A percentile compares a stretch with the other conserved stretches of the same genome.
phyloP scores from a whole-genome alignment of 257 asterid species.

The Dorcoceras hygrometricum region DNA sequence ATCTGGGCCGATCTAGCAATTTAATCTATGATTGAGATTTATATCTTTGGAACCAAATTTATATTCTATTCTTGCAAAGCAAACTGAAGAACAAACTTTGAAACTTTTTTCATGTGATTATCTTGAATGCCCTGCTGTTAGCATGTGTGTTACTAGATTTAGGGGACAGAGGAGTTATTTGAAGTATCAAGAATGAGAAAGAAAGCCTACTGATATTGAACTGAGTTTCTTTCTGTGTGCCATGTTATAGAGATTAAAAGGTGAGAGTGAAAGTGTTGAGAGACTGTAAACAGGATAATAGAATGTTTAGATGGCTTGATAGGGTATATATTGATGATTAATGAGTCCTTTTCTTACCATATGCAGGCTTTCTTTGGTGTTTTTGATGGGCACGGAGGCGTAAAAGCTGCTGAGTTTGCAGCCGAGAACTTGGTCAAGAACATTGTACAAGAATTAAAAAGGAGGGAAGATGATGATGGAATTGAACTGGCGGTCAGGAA shows the following conservation, averaged over 20 bases:
- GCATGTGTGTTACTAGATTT: background rate
- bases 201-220: background rate
- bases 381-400: slow-evolving; percentile 84
- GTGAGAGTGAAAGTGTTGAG: background rate
- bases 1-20: background rate
- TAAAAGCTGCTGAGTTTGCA: slow-evolving; percentile 70
- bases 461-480: slow-evolving; percentile 18
- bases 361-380: slow-evolving; percentile 65
- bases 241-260: too few species aligned
- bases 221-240: too few species aligned
- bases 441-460: slow-evolving; percentile 43
- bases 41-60: background rate
- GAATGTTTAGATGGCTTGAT: background rate
- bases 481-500: slow-evolving; percentile 45
- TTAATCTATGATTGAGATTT: background rate
- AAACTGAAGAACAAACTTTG: background rate
- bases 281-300: background rate
- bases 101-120: background rate
- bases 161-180: background rate
- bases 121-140: background rate
- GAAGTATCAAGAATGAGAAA: background rate
- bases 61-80: background rate
- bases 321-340: background rate
- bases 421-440: slow-evolving; percentile 50
- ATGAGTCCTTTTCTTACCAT: slow-evolving; percentile 1